A percentile compares a stretch with the other conserved stretches of the same genome.
These are phyloP conservation scores for Russula lepida DNA, from an alignment of 768 basidiomycete genomes.

Conservation along the genomic window DNA sequence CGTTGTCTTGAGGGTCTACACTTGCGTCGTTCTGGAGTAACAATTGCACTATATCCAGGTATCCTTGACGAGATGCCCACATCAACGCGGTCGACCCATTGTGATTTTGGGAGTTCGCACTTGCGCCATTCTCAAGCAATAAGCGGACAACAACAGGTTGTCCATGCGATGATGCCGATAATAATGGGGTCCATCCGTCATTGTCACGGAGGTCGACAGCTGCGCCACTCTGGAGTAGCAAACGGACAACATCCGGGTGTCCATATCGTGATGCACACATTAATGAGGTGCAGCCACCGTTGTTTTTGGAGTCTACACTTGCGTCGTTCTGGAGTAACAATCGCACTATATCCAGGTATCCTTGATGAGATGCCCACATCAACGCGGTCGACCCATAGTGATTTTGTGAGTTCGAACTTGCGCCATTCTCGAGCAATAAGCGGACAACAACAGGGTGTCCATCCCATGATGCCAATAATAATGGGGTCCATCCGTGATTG, in stretches of 20 bases:
- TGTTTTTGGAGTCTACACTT: no score
- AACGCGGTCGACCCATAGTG: no score
- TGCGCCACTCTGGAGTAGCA: no score
- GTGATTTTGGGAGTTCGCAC: background rate
- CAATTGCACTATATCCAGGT: background rate
- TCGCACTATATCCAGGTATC: background rate
- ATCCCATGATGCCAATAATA: background rate
- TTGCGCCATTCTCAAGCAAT: background rate
- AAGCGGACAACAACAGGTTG: background rate
- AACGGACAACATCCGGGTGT: no score
- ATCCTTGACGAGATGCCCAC: background rate
- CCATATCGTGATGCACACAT: no score
- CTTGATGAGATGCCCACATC: no score
- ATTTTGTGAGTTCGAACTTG: background rate
- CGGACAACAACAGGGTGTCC: background rate
- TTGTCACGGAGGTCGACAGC: background rate
- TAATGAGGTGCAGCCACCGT: no score
- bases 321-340: no score
- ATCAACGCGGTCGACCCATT: background rate
- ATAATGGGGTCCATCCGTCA: background rate
- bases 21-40: background rate
- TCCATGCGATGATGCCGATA: background rate
- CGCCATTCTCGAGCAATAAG: background rate
- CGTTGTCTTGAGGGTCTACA: background rate
- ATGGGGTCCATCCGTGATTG: background rate